These are phyloP conservation scores for Allomyces macrogynus DNA, from an alignment of 192 early-diverging fungal species.

Conservation along the genomic window DNA sequence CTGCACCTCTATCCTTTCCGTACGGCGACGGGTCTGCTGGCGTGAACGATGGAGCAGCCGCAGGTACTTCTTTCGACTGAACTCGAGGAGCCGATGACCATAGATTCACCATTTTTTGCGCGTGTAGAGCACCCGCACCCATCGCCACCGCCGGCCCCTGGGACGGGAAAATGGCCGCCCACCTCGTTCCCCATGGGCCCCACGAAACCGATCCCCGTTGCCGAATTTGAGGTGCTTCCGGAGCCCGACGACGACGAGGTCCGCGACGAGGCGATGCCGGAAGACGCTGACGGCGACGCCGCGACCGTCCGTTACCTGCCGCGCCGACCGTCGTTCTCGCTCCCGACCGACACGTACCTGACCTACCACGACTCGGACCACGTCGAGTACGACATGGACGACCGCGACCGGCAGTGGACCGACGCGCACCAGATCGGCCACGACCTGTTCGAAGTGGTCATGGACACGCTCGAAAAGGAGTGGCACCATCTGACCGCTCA, in stretches of 20 bases:
- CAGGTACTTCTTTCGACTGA: no score
- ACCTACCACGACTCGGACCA: constrained; percentile 4
- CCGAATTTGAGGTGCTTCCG: background rate
- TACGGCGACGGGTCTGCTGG: no score
- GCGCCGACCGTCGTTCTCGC: background rate
- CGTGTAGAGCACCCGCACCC: background rate
- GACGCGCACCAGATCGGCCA: constrained; percentile 42
- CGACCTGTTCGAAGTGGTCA: constrained; percentile 57
- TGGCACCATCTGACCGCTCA: constrained; percentile 60
- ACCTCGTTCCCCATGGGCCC: no score
- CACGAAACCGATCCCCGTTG: background rate
- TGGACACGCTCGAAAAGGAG: constrained; percentile 86
- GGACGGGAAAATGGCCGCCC: no score
- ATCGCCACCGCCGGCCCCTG: background rate
- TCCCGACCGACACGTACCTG: background rate
- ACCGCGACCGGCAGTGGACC: constrained; percentile 53
- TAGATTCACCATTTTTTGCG: background rate
- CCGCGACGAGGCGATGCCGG: no score
- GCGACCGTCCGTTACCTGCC: background rate
- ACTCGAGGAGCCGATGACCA: no score
- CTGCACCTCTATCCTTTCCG: no score
- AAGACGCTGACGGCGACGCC: no score
- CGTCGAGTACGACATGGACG: constrained; percentile 97
- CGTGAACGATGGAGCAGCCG: no score
- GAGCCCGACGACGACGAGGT: background rate